A percentile compares a stretch with the other conserved stretches of the same genome.
These are phyloP conservation scores for Rhododendron vialii DNA, from an alignment of 148 eudicot genomes.

Conservation along the genomic window DNA sequence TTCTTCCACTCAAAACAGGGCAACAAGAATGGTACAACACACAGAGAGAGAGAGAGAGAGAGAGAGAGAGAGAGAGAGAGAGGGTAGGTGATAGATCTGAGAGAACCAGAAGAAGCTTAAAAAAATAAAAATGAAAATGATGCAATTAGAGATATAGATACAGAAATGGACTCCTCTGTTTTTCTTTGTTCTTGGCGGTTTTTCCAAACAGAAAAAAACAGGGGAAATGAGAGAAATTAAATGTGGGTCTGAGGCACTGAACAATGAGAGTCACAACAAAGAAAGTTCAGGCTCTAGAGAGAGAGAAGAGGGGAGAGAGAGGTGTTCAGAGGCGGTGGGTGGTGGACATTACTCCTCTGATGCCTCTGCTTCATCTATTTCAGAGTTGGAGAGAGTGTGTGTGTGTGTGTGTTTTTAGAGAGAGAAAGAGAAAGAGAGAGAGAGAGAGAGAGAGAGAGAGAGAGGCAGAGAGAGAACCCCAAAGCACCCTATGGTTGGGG, in stretches of 20 bases:
- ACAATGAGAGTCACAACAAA: conserved; percentile 9
- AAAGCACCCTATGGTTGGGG: conserved; percentile 11
- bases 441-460: conserved; percentile 5
- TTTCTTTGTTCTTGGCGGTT: not conserved
- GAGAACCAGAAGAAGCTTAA: not conserved
- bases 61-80: not conserved
- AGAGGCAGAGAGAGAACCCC: conserved; percentile 7
- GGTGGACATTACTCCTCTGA: conserved; percentile 61
- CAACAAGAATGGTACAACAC: conserved; percentile 5
- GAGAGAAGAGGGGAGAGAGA: conserved; percentile 12
- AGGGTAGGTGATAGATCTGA: conserved; percentile 34
- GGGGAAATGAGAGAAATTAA: conserved; percentile 16
- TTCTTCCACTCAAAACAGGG: conserved; percentile 2
- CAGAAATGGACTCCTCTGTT: not conserved
- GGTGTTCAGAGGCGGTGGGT: conserved; percentile 48
- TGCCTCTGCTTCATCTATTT: conserved; percentile 54
- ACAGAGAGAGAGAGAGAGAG: not conserved
- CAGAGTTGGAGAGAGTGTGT: conserved; percentile 39
- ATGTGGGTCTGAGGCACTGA: conserved; percentile 11
- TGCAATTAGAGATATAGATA: not conserved
- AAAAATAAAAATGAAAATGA: not conserved
- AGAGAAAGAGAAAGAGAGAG: conserved; percentile 15
- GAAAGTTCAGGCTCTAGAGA: not conserved
- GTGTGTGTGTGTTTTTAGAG: not conserved
- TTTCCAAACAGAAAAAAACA: not conserved